Conservation (phyloP, 768 basidiomycete genomes). For the Mycena epipterygia region DNA sequence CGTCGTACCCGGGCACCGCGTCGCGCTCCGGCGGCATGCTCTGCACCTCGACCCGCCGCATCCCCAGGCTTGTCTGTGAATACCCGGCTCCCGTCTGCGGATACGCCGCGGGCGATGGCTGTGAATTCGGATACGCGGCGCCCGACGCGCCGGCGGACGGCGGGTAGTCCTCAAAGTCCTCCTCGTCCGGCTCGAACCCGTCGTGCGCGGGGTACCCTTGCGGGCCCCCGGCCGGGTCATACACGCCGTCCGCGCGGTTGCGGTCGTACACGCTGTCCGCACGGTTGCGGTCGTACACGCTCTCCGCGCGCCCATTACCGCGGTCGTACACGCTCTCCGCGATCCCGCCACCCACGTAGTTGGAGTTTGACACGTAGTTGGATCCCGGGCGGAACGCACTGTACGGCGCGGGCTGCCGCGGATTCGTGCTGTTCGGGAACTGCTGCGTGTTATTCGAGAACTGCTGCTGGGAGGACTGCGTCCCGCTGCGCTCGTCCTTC, state of each 20-base stretch:
- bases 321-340: too few relatives aligned
- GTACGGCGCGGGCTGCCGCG: constrained; percentile 46
- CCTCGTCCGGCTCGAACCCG: constrained; percentile 77
- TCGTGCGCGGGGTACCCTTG: constrained; percentile 73
- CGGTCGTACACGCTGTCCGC: constrained; percentile 53
- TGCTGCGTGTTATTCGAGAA: too few relatives aligned
- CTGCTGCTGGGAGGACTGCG: constrained; percentile 67
- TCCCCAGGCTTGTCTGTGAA: too few relatives aligned
- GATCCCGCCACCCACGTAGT: too few relatives aligned
- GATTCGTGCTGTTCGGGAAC: constrained; percentile 67
- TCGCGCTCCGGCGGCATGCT: constrained; percentile 74
- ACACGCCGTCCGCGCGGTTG: constrained; percentile 52
- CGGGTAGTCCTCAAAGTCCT: constrained; percentile 85
- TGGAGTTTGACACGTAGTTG: constrained; percentile 40
- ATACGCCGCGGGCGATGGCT: too few relatives aligned
- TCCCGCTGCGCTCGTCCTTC: constrained; percentile 72
- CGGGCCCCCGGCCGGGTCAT: constrained; percentile 60
- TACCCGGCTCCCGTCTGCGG: too few relatives aligned
- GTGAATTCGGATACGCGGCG: too few relatives aligned
- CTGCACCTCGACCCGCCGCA: constrained; percentile 69
- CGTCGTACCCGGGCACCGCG: constrained; percentile 58
- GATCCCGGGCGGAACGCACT: constrained; percentile 49
- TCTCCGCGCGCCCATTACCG: constrained; percentile 54
- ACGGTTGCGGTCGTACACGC: constrained; percentile 52
- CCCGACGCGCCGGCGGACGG: constrained; percentile 72